Base-by-base conservation (phyloP, 768 basidiomycete genomes). In the Tulasnella sp. region DNA sequence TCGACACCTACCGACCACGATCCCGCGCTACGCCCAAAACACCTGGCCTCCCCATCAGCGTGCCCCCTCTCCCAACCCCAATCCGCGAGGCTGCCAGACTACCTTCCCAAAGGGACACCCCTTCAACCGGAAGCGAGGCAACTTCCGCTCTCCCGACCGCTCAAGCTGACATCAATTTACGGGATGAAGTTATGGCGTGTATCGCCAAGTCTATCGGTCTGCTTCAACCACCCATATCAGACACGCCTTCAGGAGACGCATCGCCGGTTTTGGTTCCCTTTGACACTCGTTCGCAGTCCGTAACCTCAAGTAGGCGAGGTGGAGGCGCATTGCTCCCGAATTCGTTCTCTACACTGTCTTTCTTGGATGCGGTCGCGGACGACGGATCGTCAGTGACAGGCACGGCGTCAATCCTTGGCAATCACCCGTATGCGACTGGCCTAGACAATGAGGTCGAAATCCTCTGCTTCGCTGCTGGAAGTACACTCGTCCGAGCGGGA, bases 361-460 rank as follows among this genome's bases (percentile, higher is more conserved):
- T 83, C 74, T 80, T 85, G 40, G 82, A 80, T 81, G 55, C 42
- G 29, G 74, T 73, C 32, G 74, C 74, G n/a, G 80, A 81, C 39
- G 77, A 76, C 71, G 75, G 81, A n/a, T 92, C 91, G 16, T 93
- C 89, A 77, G 85, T 89, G 78, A 91, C 92, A 0, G 90, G 88
- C 40, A 87, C 85, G 57, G 91, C 91, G 20, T 88, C 88, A 9
- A 85, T 85, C 40, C 40, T 39, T 23, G 39, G 61, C 37, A 37
- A 37, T n/a, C 51, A 67, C 67, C 69, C 76, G 42, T 77, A 77
- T 29, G 76, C 76, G 26, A 91, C 88, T 81, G 96, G 95, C 26
- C 85, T 99, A 18, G 96, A 98, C 82, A 99, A 98, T 77, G 94
- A 98, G 83, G 94, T 99, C 1, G 98, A 99, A 83, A 97, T 99